Conservation (phyloP, 2,329 filamentous ascomycete genomes). For the Penicillium sumatraense region DNA sequence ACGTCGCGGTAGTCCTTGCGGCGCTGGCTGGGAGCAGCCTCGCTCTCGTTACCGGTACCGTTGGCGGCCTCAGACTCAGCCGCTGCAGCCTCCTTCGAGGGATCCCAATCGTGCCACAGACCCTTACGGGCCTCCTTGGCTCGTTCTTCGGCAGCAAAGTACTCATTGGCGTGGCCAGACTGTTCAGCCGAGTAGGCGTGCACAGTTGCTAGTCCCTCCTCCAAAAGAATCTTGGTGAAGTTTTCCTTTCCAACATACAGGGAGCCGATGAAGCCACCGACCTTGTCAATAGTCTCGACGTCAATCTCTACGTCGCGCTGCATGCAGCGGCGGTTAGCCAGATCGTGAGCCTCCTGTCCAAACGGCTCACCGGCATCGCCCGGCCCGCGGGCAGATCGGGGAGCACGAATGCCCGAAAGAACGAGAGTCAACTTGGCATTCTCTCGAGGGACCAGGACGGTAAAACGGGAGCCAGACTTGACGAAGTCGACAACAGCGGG, state of each 20-base stretch:
- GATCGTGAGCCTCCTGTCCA: slow-evolving; percentile 90
- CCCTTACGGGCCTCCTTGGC: slow-evolving; percentile 89
- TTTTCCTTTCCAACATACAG: slow-evolving; percentile 94
- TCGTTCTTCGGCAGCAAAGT: slow-evolving; percentile 82
- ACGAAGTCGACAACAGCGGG: slow-evolving; percentile 95
- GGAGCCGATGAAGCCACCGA: slow-evolving; percentile 94
- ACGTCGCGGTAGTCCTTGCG: slow-evolving; percentile 95
- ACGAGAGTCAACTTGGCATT: slow-evolving; percentile 95
- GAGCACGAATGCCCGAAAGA: slow-evolving; percentile 87
- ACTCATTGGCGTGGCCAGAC: slow-evolving; percentile 83
- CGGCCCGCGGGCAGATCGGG: slow-evolving; percentile 79
- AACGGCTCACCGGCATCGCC: slow-evolving; percentile 88
- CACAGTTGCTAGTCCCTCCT: slow-evolving; percentile 90
- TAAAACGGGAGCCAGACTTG: slow-evolving; percentile 95
- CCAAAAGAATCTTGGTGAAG: slow-evolving; percentile 89
- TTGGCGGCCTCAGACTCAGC: slow-evolving; percentile 54
- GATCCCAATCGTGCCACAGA: slow-evolving; percentile 93
- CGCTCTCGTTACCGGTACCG: slow-evolving; percentile 58
- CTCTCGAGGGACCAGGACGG: slow-evolving; percentile 86
- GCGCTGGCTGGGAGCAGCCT: slow-evolving; percentile 55
- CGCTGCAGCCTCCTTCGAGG: slow-evolving; percentile 75
- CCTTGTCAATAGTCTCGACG: slow-evolving; percentile 92
- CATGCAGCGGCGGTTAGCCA: slow-evolving; percentile 84
- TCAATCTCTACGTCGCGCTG: slow-evolving; percentile 97
- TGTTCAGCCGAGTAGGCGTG: slow-evolving; percentile 96